These are phyloP conservation scores for Penicillium samsonianum DNA, from an alignment of 495 filamentous ascomycete genomes.

Conservation along the genomic window DNA sequence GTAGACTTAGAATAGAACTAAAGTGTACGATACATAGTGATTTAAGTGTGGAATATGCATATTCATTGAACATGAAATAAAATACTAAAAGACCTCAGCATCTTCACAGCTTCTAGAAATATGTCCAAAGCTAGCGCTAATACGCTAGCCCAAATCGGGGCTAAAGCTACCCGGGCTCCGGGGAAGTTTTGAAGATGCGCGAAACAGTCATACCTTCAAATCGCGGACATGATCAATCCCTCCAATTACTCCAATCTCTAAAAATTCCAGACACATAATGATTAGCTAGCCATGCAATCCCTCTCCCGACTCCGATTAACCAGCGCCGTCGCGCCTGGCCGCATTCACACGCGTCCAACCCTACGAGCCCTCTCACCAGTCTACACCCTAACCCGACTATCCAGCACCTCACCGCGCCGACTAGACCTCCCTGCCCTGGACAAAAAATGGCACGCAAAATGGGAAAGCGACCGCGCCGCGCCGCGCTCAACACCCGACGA, in stretches of 20 bases:
- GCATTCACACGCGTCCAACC: conserved; percentile 23
- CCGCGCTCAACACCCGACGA: conserved; percentile 13
- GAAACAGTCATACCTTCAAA: conserved; percentile 1
- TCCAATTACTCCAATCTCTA: conserved; percentile 1
- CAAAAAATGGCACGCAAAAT: conserved; percentile 70
- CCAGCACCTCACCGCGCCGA: conserved; percentile 31
- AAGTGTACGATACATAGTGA: conserved; percentile 11
- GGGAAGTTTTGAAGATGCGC: conserved; percentile 31
- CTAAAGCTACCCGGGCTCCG: conserved; percentile 21
- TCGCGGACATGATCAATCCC: neutral
- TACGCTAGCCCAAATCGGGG: conserved; percentile 34
- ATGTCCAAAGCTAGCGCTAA: neutral
- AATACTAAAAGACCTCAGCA: neutral
- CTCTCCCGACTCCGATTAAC: conserved; percentile 35
- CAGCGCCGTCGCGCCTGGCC: conserved; percentile 23
- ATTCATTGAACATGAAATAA: neutral
- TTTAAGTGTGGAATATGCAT: neutral
- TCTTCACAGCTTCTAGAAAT: neutral
- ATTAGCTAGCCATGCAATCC: conserved; percentile 29
- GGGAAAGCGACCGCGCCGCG: conserved; percentile 37
- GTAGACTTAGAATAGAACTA: conserved; percentile 16
- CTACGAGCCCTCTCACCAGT: conserved; percentile 18
- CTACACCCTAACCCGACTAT: conserved; percentile 21
- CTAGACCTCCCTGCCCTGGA: conserved; percentile 69
- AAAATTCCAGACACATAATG: conserved; percentile 14